A percentile compares a stretch with the other conserved stretches of the same genome.
Conservation (phyloP, 768 basidiomycete species). For the Termitomyces sp. region DNA sequence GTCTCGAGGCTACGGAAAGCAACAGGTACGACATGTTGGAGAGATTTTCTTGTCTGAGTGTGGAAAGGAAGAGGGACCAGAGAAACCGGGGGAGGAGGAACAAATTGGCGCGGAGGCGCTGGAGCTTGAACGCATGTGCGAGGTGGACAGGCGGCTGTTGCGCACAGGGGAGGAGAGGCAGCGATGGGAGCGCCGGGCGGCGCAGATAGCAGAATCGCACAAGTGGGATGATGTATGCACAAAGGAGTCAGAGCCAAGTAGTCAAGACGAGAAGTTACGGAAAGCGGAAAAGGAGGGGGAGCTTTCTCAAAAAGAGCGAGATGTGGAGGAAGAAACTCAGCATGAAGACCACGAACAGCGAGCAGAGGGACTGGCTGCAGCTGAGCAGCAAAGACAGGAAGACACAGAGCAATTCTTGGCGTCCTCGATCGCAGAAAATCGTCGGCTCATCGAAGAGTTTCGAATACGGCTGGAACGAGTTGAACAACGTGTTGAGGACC, state of each 20-base stretch:
- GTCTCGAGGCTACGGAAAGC: constrained; percentile 2
- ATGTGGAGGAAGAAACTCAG: background rate
- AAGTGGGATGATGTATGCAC: background rate
- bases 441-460: constrained; percentile 7
- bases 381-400: constrained; percentile 1
- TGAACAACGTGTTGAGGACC: constrained; percentile 8
- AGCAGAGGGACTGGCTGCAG: background rate
- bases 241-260: background rate
- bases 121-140: constrained; percentile 19
- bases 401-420: constrained; percentile 5
- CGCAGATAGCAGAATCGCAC: background rate
- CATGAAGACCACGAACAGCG: background rate
- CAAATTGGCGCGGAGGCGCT: constrained; percentile 20
- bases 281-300: constrained; percentile 6
- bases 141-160: constrained; percentile 14
- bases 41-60: constrained; percentile 8
- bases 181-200: constrained; percentile 5
- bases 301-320: background rate
- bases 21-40: constrained; percentile 1
- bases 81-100: background rate
- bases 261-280: constrained; percentile 7
- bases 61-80: background rate
- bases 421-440: constrained; percentile 7
- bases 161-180: constrained; percentile 8
- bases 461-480: constrained; percentile 8